Evolutionary conservation across 139 green algal genomes (phyloP), one percentile per base, ranked within the genome.

Genomic region (Desmodesmus armatus): DNA sequence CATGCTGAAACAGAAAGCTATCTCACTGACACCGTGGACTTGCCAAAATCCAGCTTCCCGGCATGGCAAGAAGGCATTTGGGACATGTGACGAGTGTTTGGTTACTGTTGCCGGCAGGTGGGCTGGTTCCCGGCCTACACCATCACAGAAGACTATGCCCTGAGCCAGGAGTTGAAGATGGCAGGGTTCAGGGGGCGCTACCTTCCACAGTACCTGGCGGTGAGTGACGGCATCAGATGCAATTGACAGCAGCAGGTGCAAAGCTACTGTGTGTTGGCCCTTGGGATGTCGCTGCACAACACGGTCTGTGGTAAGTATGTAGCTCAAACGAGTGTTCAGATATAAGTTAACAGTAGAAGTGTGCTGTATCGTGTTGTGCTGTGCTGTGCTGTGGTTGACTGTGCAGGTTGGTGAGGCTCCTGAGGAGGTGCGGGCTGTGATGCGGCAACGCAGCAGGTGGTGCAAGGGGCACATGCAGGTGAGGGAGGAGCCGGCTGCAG

Each of bases 381-480:
- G 31, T 47, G 31, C 55, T 72, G 33, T 3, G 33, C 15, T 72
- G 33, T 44, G 33, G 7, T 13, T 21, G 7, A 21, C 13, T 13
- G 13, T 72, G 65, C 65, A 72, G 27, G 88, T 94, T 49, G 92
- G 92, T 29, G 92, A 96, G 91, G 92, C 92, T 13, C 92, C 92
- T 53, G 91, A 94, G 27, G 89, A 95, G 73, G 89, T 96, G 29
- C 86, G 92, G 39, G 93, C 94, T 58, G 93, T 91, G 83, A 94
- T 92, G 84, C 90, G 94, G 85, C 93, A 96, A 83, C 87, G 93
- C 53, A 95, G 91, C 15, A 88, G 93, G 72, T 96, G 93, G 93
- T 85, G 80, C 88, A 96, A 96, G 76, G 69, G 86, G 40, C 27
- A 83, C 19, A 79, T 80, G 74, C 74, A 81, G 74, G 47, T 81